Evolutionary conservation across 208 protist genomes (phyloP).

Genomic region (Naegleria gruberi): DNA sequence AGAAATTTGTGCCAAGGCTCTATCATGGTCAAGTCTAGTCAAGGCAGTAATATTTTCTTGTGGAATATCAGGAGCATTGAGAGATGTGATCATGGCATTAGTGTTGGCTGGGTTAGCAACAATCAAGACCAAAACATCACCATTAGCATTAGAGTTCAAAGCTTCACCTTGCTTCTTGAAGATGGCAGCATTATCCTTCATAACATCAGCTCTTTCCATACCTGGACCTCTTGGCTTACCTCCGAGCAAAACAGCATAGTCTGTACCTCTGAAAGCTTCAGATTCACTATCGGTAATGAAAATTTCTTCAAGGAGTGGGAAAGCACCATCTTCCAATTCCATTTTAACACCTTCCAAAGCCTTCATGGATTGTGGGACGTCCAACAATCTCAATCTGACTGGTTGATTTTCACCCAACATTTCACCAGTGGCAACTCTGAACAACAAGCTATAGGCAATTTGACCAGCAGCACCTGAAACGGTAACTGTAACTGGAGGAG

Average conservation of each 20-base stretch:
- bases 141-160: conserved; percentile 66
- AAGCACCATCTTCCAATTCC: conserved; percentile 84
- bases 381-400: conserved; percentile 79
- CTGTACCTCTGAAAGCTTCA: conserved; percentile 66
- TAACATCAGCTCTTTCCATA: conserved; percentile 91
- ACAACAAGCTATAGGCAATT: conserved; percentile 84
- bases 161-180: conserved; percentile 81
- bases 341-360: conserved; percentile 69
- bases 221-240: conserved; percentile 71
- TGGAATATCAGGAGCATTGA: conserved; percentile 47
- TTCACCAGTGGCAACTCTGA: conserved; percentile 75
- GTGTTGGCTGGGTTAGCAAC: conserved; percentile 97
- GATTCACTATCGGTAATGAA: conserved; percentile 55
- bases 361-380: conserved; percentile 62
- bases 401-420: conserved; percentile 74
- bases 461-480: conserved; percentile 92
- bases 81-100: conserved; percentile 83
- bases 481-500: conserved; percentile 54
- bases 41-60: conserved; percentile 82
- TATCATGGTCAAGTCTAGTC: conserved; percentile 92
- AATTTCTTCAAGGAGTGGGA: conserved; percentile 68
- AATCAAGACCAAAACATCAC: conserved; percentile 69
- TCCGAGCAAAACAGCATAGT: conserved; percentile 72
- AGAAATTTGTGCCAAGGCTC: conserved; percentile 69
- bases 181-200: conserved; percentile 86